These are phyloP conservation scores for Ustilago trichophora DNA, from an alignment of 1,284 basidiomycete species.

Conservation along the genomic window DNA sequence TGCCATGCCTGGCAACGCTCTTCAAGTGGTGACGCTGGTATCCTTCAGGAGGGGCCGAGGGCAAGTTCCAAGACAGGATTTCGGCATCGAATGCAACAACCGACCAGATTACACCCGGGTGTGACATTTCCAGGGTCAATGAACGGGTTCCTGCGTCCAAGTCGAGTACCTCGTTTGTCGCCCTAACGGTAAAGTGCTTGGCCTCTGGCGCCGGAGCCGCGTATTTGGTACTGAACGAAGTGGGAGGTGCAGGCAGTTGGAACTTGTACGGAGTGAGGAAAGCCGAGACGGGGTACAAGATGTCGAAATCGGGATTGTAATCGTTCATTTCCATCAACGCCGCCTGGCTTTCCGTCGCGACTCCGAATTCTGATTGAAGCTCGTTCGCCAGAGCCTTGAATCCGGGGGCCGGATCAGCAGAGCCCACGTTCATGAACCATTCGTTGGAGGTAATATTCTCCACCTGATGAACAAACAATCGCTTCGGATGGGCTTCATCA, in stretches of 20 bases:
- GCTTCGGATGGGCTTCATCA: slow-evolving; percentile 85
- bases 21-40: slow-evolving; percentile 89
- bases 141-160: slow-evolving; percentile 74
- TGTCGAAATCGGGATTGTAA: slow-evolving; percentile 66
- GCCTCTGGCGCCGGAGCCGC: slow-evolving; percentile 29
- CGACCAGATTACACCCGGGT: slow-evolving; percentile 88
- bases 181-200: slow-evolving; percentile 72
- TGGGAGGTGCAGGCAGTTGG: slow-evolving; percentile 70
- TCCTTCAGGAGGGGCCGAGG: slow-evolving; percentile 69
- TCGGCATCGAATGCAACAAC: slow-evolving; percentile 92
- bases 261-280: slow-evolving; percentile 82
- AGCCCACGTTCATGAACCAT: slow-evolving; percentile 81
- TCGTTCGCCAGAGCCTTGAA: slow-evolving; percentile 74
- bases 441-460: slow-evolving; percentile 80
- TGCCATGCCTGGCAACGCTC: slow-evolving; percentile 82
- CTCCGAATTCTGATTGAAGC: slow-evolving; percentile 74
- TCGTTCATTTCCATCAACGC: slow-evolving; percentile 62
- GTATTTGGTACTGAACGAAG: slow-evolving; percentile 20
- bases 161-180: slow-evolving; percentile 74
- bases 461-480: slow-evolving; percentile 83
- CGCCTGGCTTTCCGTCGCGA: slow-evolving; percentile 60
- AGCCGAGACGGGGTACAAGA: slow-evolving; percentile 76
- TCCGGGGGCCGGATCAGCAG: slow-evolving; percentile 83
- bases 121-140: slow-evolving; percentile 77
- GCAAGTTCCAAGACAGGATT: slow-evolving; percentile 80